Conservation (phyloP, 2,329 filamentous ascomycete species). For the Fusarium subglutinans region DNA sequence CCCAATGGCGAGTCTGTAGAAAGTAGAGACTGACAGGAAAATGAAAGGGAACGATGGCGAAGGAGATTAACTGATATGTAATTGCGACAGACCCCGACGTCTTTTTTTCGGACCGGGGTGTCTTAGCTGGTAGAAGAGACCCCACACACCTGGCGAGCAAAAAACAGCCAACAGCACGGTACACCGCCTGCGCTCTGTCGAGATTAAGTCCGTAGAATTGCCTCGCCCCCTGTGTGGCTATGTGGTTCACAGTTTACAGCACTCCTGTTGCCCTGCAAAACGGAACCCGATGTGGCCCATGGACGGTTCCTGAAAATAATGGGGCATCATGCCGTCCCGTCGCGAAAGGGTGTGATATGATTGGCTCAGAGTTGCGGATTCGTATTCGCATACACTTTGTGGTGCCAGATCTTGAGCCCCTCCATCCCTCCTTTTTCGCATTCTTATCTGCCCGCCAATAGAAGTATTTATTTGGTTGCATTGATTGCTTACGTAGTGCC, state of each 20-base stretch:
- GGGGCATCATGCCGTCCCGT: background rate
- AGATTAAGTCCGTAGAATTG: slow-evolving; percentile 14
- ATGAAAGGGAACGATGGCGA: slow-evolving; percentile 33
- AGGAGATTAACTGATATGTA: slow-evolving; percentile 47
- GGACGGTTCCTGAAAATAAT: slow-evolving; percentile 28
- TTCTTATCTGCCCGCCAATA: slow-evolving; percentile 32
- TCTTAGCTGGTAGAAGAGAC: slow-evolving; percentile 15
- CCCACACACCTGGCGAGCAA: slow-evolving; percentile 22
- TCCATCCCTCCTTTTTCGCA: slow-evolving; percentile 33
- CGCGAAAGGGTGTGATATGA: slow-evolving; percentile 14
- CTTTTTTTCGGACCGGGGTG: slow-evolving; percentile 39
- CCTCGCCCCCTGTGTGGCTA: background rate
- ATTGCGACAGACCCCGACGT: slow-evolving; percentile 39
- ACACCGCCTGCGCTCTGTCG: slow-evolving; percentile 30
- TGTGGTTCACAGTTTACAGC: slow-evolving; percentile 9
- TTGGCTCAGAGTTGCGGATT: slow-evolving; percentile 23
- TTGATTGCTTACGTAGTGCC: slow-evolving; percentile 15
- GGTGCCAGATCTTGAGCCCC: slow-evolving; percentile 29
- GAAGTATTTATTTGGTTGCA: background rate
- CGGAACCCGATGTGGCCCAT: slow-evolving; percentile 2
- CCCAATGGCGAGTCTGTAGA: slow-evolving; percentile 31
- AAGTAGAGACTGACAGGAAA: slow-evolving; percentile 30
- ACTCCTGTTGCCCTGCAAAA: slow-evolving; percentile 14
- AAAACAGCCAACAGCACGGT: slow-evolving; percentile 16
- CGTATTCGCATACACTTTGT: slow-evolving; percentile 36